Percentiles rank a stretch among this genome's conserved stretches.
Conservation (phyloP, 1,284 basidiomycete genomes). For the Rhodofomes roseus region DNA sequence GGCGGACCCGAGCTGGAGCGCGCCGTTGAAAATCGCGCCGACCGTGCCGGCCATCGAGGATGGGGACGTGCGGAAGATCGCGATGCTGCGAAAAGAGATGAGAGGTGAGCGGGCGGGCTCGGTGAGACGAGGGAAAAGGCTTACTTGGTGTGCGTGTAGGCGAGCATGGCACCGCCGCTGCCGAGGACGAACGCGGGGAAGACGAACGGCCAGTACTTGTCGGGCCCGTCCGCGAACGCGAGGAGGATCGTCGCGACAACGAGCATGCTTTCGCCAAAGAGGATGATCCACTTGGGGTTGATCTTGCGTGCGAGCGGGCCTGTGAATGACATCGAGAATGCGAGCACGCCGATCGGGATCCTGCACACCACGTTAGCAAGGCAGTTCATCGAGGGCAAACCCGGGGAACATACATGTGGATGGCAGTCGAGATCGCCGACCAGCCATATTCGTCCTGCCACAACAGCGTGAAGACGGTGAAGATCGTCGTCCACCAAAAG, state of each 20-base stretch:
- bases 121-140: background rate
- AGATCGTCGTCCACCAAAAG: constrained; percentile 40
- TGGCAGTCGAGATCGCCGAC: constrained; percentile 34
- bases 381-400: background rate
- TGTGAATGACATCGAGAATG: constrained; percentile 35
- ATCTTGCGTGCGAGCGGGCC: constrained; percentile 35
- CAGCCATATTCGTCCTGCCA: constrained; percentile 39
- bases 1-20: constrained; percentile 50
- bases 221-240: constrained; percentile 36
- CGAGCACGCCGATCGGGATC: constrained; percentile 39
- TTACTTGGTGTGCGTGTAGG: constrained; percentile 30
- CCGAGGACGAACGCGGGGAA: constrained; percentile 50
- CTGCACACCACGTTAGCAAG: constrained; percentile 19
- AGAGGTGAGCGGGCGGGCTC: background rate
- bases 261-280: constrained; percentile 35
- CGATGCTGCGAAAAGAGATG: constrained; percentile 36
- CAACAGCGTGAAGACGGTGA: constrained; percentile 33
- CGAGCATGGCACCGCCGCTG: constrained; percentile 34
- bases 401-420: constrained; percentile 32
- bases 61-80: constrained; percentile 46
- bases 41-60: constrained; percentile 47
- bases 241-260: constrained; percentile 40
- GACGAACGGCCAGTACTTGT: constrained; percentile 42
- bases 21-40: constrained; percentile 53
- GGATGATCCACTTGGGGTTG: constrained; percentile 42